These are phyloP conservation scores for Colletotrichum spinosum DNA, from an alignment of 2,329 filamentous ascomycete genomes.

Conservation along the genomic window DNA sequence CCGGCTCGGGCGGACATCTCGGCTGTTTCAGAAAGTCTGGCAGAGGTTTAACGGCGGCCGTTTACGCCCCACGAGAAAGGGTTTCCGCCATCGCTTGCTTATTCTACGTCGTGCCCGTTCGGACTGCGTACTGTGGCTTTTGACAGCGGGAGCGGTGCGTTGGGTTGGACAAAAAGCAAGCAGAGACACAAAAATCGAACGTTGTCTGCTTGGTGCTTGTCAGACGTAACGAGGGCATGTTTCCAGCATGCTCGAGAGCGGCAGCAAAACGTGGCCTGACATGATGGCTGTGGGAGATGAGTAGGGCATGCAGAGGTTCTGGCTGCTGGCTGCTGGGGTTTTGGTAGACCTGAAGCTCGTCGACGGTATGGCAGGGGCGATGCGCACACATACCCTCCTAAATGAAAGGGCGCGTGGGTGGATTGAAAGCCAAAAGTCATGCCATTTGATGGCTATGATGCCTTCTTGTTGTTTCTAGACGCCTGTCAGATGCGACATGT, in stretches of 20 bases:
- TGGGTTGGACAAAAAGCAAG: constrained; percentile 3
- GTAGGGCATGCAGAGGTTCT: constrained; percentile 7
- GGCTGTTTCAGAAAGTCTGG: constrained; percentile 31
- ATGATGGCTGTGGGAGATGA: constrained; percentile 13
- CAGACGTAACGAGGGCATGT: constrained; percentile 11
- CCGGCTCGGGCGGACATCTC: constrained; percentile 11
- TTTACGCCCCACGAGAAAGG: not conserved
- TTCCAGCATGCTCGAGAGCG: not conserved
- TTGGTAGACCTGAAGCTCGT: constrained; percentile 12
- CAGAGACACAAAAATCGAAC: constrained; percentile 15
- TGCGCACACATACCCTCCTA: not conserved
- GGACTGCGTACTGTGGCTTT: not conserved
- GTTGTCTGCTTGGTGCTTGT: constrained; percentile 14
- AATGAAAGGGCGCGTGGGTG: not conserved
- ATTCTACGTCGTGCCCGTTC: not conserved
- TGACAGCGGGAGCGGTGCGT: constrained; percentile 6
- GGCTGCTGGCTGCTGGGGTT: constrained; percentile 1
- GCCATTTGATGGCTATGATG: constrained; percentile 12
- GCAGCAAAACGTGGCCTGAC: constrained; percentile 10
- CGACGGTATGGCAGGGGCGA: not conserved
- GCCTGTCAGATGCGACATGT: constrained; percentile 9
- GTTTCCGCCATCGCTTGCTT: constrained; percentile 9
- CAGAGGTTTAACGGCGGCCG: constrained; percentile 11
- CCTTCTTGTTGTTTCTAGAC: constrained; percentile 7
- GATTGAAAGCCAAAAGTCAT: constrained; percentile 3